phyloP scores from a whole-genome alignment of 805 yeast genomes.

The Yarrowia sp. region DNA sequence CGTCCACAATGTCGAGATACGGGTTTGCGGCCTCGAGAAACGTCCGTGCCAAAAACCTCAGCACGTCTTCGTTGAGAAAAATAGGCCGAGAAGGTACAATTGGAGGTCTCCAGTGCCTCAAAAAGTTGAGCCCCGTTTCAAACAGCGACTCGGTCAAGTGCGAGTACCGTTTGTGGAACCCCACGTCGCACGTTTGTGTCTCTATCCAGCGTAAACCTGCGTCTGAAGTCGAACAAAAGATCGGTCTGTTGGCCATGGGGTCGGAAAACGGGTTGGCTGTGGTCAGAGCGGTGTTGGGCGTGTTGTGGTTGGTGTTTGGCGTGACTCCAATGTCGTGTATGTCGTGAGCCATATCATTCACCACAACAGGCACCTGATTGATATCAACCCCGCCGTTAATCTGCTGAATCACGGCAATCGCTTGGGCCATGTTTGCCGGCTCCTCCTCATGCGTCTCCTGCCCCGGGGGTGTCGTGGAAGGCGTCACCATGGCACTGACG shows the following conservation, averaged over 20 bases:
- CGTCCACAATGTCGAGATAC: slow-evolving; percentile 4
- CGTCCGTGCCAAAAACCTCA: slow-evolving; percentile 6
- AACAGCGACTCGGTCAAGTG: background rate
- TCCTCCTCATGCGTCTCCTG: too few relatives aligned
- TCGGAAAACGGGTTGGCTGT: background rate
- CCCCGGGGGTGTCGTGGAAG: background rate
- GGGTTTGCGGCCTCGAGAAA: slow-evolving; percentile 14
- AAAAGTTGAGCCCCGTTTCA: background rate
- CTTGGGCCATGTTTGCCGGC: too few relatives aligned
- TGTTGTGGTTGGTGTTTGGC: background rate
- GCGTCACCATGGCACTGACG: background rate
- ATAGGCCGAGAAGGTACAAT: background rate
- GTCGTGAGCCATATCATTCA: too few relatives aligned
- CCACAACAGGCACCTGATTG: too few relatives aligned
- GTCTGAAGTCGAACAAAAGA: background rate
- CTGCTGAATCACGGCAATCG: too few relatives aligned
- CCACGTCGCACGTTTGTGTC: slow-evolving; percentile 15
- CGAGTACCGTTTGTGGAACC: slow-evolving; percentile 9
- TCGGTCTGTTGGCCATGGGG: background rate
- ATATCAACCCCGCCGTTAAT: too few relatives aligned
- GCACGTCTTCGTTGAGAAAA: background rate
- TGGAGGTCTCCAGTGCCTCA: background rate
- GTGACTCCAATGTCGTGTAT: background rate
- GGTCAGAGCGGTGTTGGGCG: background rate
- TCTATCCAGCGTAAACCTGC: slow-evolving; percentile 6